A percentile compares a stretch with the other conserved stretches of the same genome.
Evolutionary conservation across 1,139 yeast genomes (phyloP).

Genomic region (Candida gigantensis): DNA sequence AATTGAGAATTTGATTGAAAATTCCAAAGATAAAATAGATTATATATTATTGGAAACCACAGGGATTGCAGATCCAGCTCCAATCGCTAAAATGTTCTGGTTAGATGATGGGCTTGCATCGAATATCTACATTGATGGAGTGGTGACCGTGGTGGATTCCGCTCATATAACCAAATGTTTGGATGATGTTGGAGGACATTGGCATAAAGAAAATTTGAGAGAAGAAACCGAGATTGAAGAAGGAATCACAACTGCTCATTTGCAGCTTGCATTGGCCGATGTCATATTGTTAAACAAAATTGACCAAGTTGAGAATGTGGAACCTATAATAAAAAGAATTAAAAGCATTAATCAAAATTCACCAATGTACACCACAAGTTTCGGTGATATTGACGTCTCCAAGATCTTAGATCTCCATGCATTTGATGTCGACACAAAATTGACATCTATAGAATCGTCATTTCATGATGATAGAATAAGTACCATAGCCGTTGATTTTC

Average conservation of each 20-base stretch:
- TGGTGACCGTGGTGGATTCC: constrained; percentile 86
- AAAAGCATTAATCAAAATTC: constrained; percentile 66
- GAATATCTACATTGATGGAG: constrained; percentile 87
- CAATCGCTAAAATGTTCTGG: constrained; percentile 97
- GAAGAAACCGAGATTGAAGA: constrained; percentile 34
- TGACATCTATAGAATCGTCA: constrained; percentile 22
- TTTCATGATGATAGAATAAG: constrained; percentile 58
- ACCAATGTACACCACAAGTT: constrained; percentile 66
- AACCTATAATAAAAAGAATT: constrained; percentile 40
- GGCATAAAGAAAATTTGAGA: constrained; percentile 45
- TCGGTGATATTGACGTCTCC: constrained; percentile 63
- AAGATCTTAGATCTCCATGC: constrained; percentile 79
- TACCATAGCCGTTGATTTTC: constrained; percentile 61
- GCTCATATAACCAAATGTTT: constrained; percentile 66
- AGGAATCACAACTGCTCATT: constrained; percentile 78
- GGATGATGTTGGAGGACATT: constrained; percentile 66
- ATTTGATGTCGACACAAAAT: constrained; percentile 54
- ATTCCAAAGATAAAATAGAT: constrained; percentile 75
- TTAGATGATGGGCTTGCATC: constrained; percentile 85
- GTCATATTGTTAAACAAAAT: constrained; percentile 73
- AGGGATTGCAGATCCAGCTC: constrained; percentile 98
- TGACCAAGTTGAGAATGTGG: constrained; percentile 44
- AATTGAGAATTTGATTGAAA: constrained; percentile 80
- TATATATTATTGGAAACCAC: constrained; percentile 91
- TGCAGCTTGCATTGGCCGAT: constrained; percentile 91